A percentile compares a stretch with the other conserved stretches of the same genome.
phyloP scores from a whole-genome alignment of 148 eudicot genomes.

The Vaccinium darrowii region DNA sequence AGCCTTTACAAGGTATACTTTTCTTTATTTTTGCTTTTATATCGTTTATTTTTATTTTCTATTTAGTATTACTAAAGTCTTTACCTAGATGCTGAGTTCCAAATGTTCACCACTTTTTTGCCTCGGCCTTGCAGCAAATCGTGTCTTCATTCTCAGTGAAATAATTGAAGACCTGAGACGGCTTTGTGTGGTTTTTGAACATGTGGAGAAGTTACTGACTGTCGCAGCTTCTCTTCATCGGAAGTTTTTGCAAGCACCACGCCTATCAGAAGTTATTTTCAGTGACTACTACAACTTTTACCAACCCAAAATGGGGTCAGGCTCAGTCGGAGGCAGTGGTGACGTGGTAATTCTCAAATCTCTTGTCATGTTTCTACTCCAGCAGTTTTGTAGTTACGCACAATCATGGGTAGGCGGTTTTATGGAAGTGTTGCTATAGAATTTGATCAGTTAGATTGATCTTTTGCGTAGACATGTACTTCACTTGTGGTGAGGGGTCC shows the following conservation, averaged over 20 bases:
- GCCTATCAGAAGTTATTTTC: conserved; percentile 60
- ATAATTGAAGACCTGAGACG: conserved; percentile 61
- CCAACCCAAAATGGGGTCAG: conserved; percentile 64
- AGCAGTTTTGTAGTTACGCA: neutral
- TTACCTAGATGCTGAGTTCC: neutral
- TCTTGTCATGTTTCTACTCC: neutral
- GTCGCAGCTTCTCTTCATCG: conserved; percentile 82
- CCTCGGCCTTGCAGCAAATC: conserved; percentile 48
- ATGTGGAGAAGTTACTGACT: conserved; percentile 61
- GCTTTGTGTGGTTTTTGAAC: conserved; percentile 56
- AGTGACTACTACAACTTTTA: conserved; percentile 59
- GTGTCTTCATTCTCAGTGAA: conserved; percentile 43
- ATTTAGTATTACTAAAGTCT: conserved; percentile 8
- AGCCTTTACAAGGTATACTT: conserved; percentile 64
- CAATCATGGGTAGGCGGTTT: neutral
- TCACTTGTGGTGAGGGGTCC: neutral
- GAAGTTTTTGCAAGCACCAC: conserved; percentile 67
- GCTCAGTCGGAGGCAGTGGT: conserved; percentile 25
- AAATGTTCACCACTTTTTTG: neutral
- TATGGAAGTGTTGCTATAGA: neutral
- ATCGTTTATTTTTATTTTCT: neutral
- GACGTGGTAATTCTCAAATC: conserved; percentile 37
- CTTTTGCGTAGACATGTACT: neutral
- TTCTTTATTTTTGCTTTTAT: neutral
- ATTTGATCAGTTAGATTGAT: neutral